Conservation (phyloP, 2,329 filamentous ascomycete species). For the Calycina marina region DNA sequence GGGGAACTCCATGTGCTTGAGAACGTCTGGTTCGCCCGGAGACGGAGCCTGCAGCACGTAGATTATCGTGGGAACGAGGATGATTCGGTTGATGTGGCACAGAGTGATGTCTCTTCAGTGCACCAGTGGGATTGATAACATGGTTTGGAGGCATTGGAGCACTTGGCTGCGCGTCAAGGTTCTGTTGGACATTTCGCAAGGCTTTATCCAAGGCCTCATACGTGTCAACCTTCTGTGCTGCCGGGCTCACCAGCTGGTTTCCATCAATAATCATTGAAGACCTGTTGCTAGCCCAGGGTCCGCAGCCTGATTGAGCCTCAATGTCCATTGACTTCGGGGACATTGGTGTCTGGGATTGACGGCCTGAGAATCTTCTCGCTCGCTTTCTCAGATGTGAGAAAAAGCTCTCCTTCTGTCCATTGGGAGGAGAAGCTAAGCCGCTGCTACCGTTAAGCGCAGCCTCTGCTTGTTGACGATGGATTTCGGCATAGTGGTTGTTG, state of each 20-base stretch:
- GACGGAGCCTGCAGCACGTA: conserved; percentile 43
- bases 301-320: conserved; percentile 84
- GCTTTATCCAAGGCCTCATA: conserved; percentile 48
- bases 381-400: conserved; percentile 95
- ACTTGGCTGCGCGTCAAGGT: conserved; percentile 26
- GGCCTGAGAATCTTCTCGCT: conserved; percentile 79
- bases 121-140: conserved; percentile 33
- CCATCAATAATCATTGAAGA: conserved; percentile 68
- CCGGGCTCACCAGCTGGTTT: conserved; percentile 27
- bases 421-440: conserved; percentile 61
- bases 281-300: conserved; percentile 74
- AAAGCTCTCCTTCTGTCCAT: conserved; percentile 84
- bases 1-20: conserved; percentile 58
- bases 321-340: conserved; percentile 73
- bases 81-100: conserved; percentile 41
- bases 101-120: conserved; percentile 51
- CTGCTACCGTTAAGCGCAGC: conserved; percentile 72
- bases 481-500: conserved; percentile 82
- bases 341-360: conserved; percentile 61
- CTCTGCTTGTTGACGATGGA: conserved; percentile 83
- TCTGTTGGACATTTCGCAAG: conserved; percentile 37
- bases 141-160: conserved; percentile 38
- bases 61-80: conserved; percentile 42
- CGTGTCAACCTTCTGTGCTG: conserved; percentile 37
- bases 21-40: conserved; percentile 71